phyloP scores from a whole-genome alignment of 148 eudicot species.

The Dysphania ambrosioides region DNA sequence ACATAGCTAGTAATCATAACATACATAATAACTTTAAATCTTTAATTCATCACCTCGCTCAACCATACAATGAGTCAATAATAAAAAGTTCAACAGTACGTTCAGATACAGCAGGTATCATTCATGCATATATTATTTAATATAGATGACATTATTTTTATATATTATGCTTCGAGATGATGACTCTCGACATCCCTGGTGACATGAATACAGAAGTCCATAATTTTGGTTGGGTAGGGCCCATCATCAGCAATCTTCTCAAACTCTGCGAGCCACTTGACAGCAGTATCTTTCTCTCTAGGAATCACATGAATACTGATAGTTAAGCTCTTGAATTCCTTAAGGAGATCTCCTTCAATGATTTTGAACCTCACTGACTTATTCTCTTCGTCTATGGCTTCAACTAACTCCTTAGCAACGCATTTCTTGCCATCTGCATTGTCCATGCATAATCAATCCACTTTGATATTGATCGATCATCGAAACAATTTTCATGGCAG shows the following conservation, averaged over 20 bases:
- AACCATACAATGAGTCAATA: no score
- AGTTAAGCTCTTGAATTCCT: neutral
- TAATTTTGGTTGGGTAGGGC: constrained; percentile 5
- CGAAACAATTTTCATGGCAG: no score
- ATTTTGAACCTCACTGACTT: neutral
- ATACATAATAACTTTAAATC: no score
- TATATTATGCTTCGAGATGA: neutral
- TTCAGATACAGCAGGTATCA: no score
- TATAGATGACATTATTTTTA: no score
- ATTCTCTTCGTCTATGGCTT: neutral
- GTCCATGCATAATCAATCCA: neutral
- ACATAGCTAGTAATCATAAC: no score
- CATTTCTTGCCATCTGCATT: neutral
- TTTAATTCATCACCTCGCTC: no score
- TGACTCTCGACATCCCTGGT: neutral
- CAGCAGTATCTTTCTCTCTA: neutral
- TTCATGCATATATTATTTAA: no score
- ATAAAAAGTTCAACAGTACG: no score
- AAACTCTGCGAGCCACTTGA: neutral
- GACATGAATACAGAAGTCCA: neutral
- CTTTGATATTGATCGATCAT: no score
- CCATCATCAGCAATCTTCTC: neutral
- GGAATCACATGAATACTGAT: neutral
- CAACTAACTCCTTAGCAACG: neutral
- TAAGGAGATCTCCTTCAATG: neutral